Evolutionary conservation across 768 basidiomycete genomes (phyloP).

Genomic region (Russula dissimulans): DNA sequence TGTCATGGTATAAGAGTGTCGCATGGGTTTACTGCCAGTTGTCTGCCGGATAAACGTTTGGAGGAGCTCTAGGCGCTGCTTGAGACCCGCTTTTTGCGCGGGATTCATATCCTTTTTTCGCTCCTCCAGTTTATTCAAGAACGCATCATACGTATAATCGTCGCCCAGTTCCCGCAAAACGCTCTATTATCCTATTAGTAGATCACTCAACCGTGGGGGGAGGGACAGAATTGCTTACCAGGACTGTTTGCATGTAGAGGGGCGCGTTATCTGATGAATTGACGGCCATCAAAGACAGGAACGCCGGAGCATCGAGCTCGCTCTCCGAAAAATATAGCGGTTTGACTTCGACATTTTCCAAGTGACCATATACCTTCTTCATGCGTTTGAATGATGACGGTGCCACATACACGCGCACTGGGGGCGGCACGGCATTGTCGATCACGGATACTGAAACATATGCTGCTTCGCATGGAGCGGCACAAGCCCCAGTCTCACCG

Average conservation of each 20-base stretch:
- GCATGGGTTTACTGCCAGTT: constrained; percentile 8
- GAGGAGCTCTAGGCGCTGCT: constrained; percentile 55
- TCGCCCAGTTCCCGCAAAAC: constrained; percentile 59
- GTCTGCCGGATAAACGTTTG: constrained; percentile 44
- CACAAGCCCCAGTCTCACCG: constrained; percentile 51
- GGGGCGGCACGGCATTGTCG: constrained; percentile 24
- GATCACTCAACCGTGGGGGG: background rate
- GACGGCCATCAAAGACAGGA: constrained; percentile 68
- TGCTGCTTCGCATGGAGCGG: constrained; percentile 57
- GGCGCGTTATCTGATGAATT: constrained; percentile 53
- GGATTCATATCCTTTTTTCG: constrained; percentile 47
- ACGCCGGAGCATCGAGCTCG: constrained; percentile 60
- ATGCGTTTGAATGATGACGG: constrained; percentile 52
- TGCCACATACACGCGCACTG: constrained; percentile 47
- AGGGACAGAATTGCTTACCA: constrained; percentile 39
- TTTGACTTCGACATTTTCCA: constrained; percentile 42
- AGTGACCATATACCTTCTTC: constrained; percentile 39
- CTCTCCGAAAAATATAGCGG: constrained; percentile 46
- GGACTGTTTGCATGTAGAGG: constrained; percentile 57
- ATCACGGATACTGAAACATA: constrained; percentile 28
- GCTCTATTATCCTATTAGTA: constrained; percentile 29
- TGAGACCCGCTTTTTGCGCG: constrained; percentile 43
- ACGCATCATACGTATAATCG: constrained; percentile 41
- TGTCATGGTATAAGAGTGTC: background rate
- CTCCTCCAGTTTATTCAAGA: constrained; percentile 37